These are phyloP conservation scores for Syzygium syzygioides DNA, from an alignment of 441 rosid genomes.

Conservation along the genomic window DNA sequence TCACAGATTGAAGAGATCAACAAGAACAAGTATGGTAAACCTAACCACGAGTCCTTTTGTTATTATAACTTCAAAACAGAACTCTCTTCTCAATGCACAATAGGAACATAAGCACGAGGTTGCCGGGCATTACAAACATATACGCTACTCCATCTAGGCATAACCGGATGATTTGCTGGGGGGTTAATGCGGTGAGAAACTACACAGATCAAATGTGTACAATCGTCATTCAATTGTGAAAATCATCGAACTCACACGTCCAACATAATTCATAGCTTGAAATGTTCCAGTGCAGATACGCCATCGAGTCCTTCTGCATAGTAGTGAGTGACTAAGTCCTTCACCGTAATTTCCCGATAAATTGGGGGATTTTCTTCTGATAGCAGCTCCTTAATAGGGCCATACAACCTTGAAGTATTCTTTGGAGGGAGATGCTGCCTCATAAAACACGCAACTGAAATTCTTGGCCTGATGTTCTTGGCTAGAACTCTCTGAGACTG, in stretches of 20 bases:
- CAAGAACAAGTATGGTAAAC: neutral
- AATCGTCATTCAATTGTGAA: neutral
- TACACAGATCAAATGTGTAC: neutral
- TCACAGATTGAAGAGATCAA: neutral
- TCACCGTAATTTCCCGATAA: conserved; percentile 17
- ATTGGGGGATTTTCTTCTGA: conserved; percentile 30
- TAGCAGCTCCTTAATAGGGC: conserved; percentile 20
- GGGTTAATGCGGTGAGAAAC: rapidly evolving
- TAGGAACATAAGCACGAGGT: neutral
- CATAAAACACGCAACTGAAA: conserved; percentile 34
- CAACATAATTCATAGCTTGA: conserved; percentile 10
- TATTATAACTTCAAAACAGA: neutral
- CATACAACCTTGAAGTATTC: neutral
- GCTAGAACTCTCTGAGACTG: conserved; percentile 29
- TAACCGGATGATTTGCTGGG: neutral
- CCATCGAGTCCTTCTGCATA: conserved; percentile 10
- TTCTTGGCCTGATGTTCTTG: conserved; percentile 26
- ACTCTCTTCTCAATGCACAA: neutral
- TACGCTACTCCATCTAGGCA: neutral
- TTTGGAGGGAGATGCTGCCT: conserved; percentile 9
- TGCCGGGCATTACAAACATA: neutral
- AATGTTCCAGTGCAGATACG: conserved; percentile 1
- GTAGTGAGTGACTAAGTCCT: conserved; percentile 7
- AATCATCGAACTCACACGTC: neutral
- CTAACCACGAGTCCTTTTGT: neutral